Evolutionary conservation across 164 flowering plant species (phyloP).

Genomic region (Nymphaea thermarum): DNA sequence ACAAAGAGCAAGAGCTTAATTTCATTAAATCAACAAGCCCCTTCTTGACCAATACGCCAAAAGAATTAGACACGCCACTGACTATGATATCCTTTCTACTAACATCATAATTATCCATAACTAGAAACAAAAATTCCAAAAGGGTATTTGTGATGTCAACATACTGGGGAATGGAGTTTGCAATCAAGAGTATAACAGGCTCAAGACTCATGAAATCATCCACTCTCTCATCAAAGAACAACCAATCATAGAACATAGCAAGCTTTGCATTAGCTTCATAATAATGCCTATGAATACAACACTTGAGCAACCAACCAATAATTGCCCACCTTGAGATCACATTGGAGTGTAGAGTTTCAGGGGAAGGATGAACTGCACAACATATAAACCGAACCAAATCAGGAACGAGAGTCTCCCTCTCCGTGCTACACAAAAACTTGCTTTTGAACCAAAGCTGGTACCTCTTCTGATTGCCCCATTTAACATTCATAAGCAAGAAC

Average conservation of each 20-base stretch:
- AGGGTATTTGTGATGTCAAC: slow-evolving; percentile 58
- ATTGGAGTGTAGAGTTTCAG: slow-evolving; percentile 65
- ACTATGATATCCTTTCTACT: slow-evolving; percentile 31
- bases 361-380: slow-evolving; percentile 80
- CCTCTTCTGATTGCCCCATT: slow-evolving; percentile 59
- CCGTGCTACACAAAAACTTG: slow-evolving; percentile 51
- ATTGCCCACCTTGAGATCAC: slow-evolving; percentile 86
- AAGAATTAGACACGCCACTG: slow-evolving; percentile 54
- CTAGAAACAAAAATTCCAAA: slow-evolving; percentile 60
- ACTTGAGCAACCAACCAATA: slow-evolving; percentile 79
- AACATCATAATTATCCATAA: slow-evolving; percentile 58
- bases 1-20: background rate
- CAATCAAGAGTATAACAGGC: slow-evolving; percentile 76
- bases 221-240: slow-evolving; percentile 65
- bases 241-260: slow-evolving; percentile 90
- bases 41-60: slow-evolving; percentile 36
- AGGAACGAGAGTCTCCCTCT: slow-evolving; percentile 37
- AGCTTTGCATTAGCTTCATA: slow-evolving; percentile 57
- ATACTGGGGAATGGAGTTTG: slow-evolving; percentile 55
- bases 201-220: slow-evolving; percentile 87
- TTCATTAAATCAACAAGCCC: slow-evolving; percentile 41
- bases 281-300: slow-evolving; percentile 37
- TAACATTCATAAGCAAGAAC: slow-evolving; percentile 70
- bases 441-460: slow-evolving; percentile 70
- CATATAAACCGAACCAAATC: slow-evolving; percentile 87